These are phyloP conservation scores for Saussurea involucrata DNA, from an alignment of 129 eudicot species.

Conservation along the genomic window DNA sequence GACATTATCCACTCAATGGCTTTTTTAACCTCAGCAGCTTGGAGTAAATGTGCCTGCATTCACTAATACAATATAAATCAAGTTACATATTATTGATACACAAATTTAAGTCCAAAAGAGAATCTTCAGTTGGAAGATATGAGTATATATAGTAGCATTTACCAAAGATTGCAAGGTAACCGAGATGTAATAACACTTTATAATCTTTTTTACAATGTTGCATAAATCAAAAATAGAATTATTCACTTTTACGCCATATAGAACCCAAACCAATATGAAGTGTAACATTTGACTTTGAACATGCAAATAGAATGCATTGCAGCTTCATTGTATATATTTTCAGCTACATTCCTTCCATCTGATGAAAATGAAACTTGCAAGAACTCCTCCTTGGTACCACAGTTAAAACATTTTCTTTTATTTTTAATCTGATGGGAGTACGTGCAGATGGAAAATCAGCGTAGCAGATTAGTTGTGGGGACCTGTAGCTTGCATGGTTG, in stretches of 20 bases:
- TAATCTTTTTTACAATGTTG: not conserved
- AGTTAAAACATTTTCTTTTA: no score
- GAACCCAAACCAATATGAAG: not conserved
- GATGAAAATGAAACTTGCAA: no score
- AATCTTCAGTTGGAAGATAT: not conserved
- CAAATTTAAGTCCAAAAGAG: not conserved
- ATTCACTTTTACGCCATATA: not conserved
- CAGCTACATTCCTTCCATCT: no score
- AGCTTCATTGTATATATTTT: not conserved
- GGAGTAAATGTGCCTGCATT: slow-evolving; percentile 92
- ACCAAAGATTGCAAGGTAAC: not conserved
- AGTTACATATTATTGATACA: slow-evolving; percentile 46
- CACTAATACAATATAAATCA: slow-evolving; percentile 78
- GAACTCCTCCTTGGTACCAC: no score
- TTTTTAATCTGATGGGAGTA: no score
- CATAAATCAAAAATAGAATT: not conserved
- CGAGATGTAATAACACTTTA: not conserved
- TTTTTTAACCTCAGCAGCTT: slow-evolving; percentile 92
- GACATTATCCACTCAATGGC: slow-evolving; percentile 95
- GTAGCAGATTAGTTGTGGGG: no score
- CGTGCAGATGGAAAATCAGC: no score
- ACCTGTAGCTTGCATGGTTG: no score
- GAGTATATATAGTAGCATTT: not conserved
- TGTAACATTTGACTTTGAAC: not conserved
- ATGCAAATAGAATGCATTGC: not conserved